These are phyloP conservation scores for Infundibulicybe gibba DNA, from an alignment of 768 basidiomycete genomes.

Conservation along the genomic window DNA sequence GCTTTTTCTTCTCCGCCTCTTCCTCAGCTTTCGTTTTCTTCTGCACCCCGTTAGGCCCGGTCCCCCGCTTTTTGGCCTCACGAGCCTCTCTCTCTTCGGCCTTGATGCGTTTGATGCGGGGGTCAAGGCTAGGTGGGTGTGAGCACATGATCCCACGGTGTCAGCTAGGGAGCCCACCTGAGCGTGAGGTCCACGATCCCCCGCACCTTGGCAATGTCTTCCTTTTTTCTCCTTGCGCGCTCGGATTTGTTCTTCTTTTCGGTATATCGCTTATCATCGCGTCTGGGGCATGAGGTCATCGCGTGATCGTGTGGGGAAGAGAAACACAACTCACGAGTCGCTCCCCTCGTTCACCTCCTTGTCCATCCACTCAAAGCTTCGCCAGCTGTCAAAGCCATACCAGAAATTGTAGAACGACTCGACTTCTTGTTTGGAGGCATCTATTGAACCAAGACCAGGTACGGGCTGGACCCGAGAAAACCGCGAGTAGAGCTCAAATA, in stretches of 20 bases:
- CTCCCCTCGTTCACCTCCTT: conserved; percentile 99
- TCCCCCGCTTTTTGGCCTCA: conserved; percentile 77
- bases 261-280: conserved; percentile 97
- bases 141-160: not conserved
- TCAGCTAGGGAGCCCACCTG: conserved; percentile 23
- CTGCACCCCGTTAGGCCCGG: conserved; percentile 44
- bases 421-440: conserved; percentile 77
- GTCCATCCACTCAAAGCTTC: conserved; percentile 96
- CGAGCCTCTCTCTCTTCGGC: conserved; percentile 93
- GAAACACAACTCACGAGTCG: conserved; percentile 62
- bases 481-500: conserved; percentile 88
- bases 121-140: conserved; percentile 50
- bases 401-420: conserved; percentile 98
- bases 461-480: conserved; percentile 88
- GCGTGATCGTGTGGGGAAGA: not conserved
- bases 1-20: conserved; percentile 70
- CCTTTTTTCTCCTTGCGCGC: conserved; percentile 94
- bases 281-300: conserved; percentile 41
- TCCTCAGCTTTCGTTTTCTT: conserved; percentile 75
- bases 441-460: conserved; percentile 68
- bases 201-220: conserved; percentile 89
- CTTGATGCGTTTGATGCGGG: conserved; percentile 96
- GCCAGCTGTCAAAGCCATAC: conserved; percentile 99
- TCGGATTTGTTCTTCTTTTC: conserved; percentile 99
- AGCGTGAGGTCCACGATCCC: conserved; percentile 84